Evolutionary conservation across 495 filamentous ascomycete species (phyloP), one percentile per base, ranked within the genome.

Genomic region (Aspergillus biplanus): DNA sequence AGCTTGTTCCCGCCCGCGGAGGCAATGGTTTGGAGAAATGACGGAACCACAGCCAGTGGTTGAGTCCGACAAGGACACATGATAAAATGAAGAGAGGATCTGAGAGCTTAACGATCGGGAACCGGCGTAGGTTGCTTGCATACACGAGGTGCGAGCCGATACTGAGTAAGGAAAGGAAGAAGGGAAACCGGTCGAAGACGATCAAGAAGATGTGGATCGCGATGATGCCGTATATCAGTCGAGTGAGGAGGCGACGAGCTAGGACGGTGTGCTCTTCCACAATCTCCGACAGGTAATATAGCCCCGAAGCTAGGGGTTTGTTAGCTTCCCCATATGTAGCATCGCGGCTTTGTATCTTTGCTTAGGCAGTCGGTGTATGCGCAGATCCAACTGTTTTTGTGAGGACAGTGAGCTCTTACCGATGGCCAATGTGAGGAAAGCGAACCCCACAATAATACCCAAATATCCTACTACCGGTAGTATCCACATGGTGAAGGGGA

Each of bases 251-350:
- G 61, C 87, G 90, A 71, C 96, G 93, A 18, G 93, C 90, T 50
- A 96, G 73, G 11, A 98, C 94, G 11, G 93, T 98, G 72, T 98
- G 94, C 71, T 99, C 95, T 78, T 99, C 96, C 55, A 99, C 95
- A 9, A 97, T 84, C 76, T 99, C 95, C 2, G 95, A 97, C 52
- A 99, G 90, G 73, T 99, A 99, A 80, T 99, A 98, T 27, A 99
- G 87, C 33, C 96, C 96, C 27, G 92, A 97, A 37, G 95, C 95
- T 97, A 69, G 21, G 35, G 5, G 46, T 58, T 52, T 50, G 33
- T 60, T 56, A 64, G 53, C 47, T 33, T 44, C 21, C 21, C 21
- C 21, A 27, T 27, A 27, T 27, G 21, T 27, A 27, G 21, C 21
- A 27, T 1, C 1, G 21, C 21, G 21, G 21, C 2, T 27, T 27